Evolutionary conservation across 176 grass and related monocot genomes (phyloP), one percentile per base, ranked within the genome.

Genomic region (Phyllostachys edulis): DNA sequence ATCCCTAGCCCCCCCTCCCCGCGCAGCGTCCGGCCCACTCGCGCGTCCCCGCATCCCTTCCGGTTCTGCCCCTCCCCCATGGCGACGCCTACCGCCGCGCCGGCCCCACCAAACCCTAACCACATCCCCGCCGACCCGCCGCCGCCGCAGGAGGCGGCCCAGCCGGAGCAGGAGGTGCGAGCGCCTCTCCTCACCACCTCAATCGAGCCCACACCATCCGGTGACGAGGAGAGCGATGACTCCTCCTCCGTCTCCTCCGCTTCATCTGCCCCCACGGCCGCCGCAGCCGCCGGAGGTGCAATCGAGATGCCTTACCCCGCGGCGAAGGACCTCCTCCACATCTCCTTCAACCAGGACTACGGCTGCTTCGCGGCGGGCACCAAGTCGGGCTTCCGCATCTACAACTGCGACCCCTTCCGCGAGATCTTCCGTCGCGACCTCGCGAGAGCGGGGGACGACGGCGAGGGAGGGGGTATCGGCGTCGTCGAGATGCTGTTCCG

Each of bases 321-420:
- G 10, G 85, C 89, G 5, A 87, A 83, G 63, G 80, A 87, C 44
- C 89, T 91, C 10, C 90, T 99, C 21, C 97, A 99, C 79, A 67
- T 96, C 36, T 96, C 97, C 65, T 99, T 92, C 90, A 99, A 99
- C 73, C 97, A 99, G 91, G 97, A 99, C 83, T 73, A 99, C 42
- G 97, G 97, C 27, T 99, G 97, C 91, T 99, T 99, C 78, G 97
- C 97, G 6, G 87, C 81, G 20, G 97, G 97, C 20, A 94, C 90
- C 41, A 91, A 88, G n/a, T 81, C 90, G 13, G 97, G 97, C 27
- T 99, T 99, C 88, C 91, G 93, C 90, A 96, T 99, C 91, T 99
- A 91, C 75, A 99, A 99, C 46, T 99, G 97, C 72, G 93, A 99
- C 86, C 97, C 97, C 8, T 96, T 99, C 77, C 97, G 97, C 32